Base-by-base conservation (phyloP, 768 basidiomycete genomes). In the Lentinula guzmanii region DNA sequence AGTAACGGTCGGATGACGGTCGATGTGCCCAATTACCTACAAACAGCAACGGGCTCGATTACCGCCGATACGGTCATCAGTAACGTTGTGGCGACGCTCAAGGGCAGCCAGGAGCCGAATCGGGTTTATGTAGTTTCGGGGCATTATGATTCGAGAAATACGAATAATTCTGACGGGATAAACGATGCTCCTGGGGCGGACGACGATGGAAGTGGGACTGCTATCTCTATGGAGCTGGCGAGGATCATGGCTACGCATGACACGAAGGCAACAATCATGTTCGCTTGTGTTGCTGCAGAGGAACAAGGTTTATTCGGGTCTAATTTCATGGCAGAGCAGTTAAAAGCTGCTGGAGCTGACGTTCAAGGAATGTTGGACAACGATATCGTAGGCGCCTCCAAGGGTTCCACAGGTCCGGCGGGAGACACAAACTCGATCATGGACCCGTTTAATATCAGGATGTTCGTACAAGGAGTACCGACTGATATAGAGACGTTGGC, bases 341-440 rank as follows among this genome's bases (percentile, higher is more conserved):
- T 83, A 57, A 72, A 74, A 34, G 72, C 71, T 6, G 73, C 75
- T 4, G 75, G 80, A 10, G 74, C 74, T 3, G 79, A 84, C 64
- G 79, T 83, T 4, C 82, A 85, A 66, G 82, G 81, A 18, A 83
- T 83, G 82, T 70, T 83, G 58, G 77, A 82, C 64, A 84, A 84
- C 65, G 83, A 84, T 64, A 83, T 84, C 63, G 81, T 84, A 6
- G 82, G 82, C 1, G n/a, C 59, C 15, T 59, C 58, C 9, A 59
- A 59, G 48, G 79, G 79, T 53, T 75, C 81, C 10, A 80, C 76
- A 52, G 81, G 69, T 8, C 82, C 83, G 64, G 77, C 81, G 45
- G 78, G 79, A 3, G 72, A 74, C 16, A 68, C 65, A 15, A 56
- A 56, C 8, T 56, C 55, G 55, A 59, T 59, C n/a, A 16, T 18